Evolutionary conservation across 306 rosid genomes (phyloP).

Genomic region (Quercus ilex): DNA sequence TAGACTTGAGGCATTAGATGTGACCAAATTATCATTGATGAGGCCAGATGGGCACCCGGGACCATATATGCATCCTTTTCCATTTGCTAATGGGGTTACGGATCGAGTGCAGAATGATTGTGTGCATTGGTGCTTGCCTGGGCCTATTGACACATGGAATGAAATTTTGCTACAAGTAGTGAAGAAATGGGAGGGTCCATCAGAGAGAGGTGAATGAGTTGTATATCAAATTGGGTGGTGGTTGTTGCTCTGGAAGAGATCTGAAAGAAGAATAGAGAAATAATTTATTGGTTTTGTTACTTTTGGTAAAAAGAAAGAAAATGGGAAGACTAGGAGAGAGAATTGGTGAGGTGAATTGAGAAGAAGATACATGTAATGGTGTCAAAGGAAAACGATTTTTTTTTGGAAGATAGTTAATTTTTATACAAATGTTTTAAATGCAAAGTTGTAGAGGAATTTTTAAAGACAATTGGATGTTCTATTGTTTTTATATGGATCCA

Average conservation of each 20-base stretch:
- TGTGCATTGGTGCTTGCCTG: constrained; percentile 97
- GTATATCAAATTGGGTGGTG: constrained; percentile 6
- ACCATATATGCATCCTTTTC: constrained; percentile 80
- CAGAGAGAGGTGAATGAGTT: constrained; percentile 25
- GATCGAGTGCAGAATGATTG: constrained; percentile 84
- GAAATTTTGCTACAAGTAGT: constrained; percentile 55
- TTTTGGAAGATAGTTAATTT: constrained; percentile 18
- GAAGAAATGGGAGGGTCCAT: constrained; percentile 47
- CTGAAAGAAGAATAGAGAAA: not conserved
- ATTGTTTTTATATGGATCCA: not conserved
- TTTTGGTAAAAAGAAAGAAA: constrained; percentile 8
- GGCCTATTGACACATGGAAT: constrained; percentile 93
- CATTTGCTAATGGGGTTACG: constrained; percentile 55
- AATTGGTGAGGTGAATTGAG: constrained; percentile 10
- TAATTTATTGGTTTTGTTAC: constrained; percentile 8
- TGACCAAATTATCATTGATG: constrained; percentile 60
- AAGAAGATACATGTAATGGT: constrained; percentile 8
- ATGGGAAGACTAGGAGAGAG: not conserved
- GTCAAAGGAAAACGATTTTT: constrained; percentile 8
- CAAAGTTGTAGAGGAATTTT: constrained; percentile 14
- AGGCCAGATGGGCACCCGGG: constrained; percentile 96
- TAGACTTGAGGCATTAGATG: constrained; percentile 67
- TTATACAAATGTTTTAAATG: constrained; percentile 17
- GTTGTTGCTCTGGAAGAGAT: constrained; percentile 19
- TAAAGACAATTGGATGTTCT: constrained; percentile 2